These are phyloP conservation scores for Simplicillium aogashimaense DNA, from an alignment of 2,329 filamentous ascomycete genomes.

Conservation along the genomic window DNA sequence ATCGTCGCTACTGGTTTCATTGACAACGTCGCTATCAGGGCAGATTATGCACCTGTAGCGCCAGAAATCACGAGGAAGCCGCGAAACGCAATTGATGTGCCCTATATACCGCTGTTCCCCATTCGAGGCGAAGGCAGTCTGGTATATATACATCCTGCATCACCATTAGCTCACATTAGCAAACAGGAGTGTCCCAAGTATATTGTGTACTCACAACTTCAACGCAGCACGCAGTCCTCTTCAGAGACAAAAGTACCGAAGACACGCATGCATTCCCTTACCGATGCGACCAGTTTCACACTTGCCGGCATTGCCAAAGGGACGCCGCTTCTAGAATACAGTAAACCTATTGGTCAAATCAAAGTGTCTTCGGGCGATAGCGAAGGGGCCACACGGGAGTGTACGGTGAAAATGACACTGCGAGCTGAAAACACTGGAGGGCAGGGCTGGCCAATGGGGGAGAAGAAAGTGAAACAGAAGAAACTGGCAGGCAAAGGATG, in stretches of 20 bases:
- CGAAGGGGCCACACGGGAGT: conserved; percentile 49
- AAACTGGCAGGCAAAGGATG: conserved; percentile 65
- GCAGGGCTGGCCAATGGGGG: conserved; percentile 74
- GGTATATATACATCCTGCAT: conserved; percentile 83
- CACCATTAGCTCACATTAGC: conserved; percentile 62
- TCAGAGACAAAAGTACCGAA: conserved; percentile 47
- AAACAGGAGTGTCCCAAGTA: conserved; percentile 73
- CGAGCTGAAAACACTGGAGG: conserved; percentile 56
- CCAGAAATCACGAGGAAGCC: conserved; percentile 60
- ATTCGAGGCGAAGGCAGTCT: conserved; percentile 50
- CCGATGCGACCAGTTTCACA: conserved; percentile 65
- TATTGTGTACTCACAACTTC: conserved; percentile 78
- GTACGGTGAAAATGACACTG: conserved; percentile 74
- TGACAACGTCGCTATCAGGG: conserved; percentile 87
- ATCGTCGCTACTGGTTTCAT: conserved; percentile 89
- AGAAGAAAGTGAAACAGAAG: conserved; percentile 74
- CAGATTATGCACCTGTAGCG: conserved; percentile 70
- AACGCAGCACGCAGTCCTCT: conserved; percentile 48
- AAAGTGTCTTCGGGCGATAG: conserved; percentile 28
- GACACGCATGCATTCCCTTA: conserved; percentile 82
- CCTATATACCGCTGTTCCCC: conserved; percentile 78
- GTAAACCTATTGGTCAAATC: conserved; percentile 85
- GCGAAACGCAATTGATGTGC: conserved; percentile 80
- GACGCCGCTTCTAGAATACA: conserved; percentile 73
- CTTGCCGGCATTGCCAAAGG: conserved; percentile 72